These are phyloP conservation scores for Scheffersomyces insectosa DNA, from an alignment of 1,139 yeast genomes.

Conservation along the genomic window DNA sequence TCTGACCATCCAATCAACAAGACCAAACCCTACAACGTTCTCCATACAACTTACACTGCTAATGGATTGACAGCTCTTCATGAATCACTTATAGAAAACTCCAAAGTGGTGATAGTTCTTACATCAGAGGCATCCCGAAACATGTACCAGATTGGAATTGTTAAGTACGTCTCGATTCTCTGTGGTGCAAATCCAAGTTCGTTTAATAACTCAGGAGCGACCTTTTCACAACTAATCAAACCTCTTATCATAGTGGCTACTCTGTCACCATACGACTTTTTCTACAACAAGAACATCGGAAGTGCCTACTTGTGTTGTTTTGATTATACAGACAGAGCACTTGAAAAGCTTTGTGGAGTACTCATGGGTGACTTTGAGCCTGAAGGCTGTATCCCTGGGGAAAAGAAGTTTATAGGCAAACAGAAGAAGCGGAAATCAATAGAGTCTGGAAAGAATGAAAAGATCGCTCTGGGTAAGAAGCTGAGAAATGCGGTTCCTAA, in stretches of 20 bases:
- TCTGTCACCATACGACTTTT: constrained; percentile 64
- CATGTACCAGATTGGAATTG: constrained; percentile 66
- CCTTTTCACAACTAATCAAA: constrained; percentile 34
- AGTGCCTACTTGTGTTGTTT: constrained; percentile 63
- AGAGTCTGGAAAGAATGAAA: constrained; percentile 14
- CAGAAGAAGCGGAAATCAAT: constrained; percentile 16
- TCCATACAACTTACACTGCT: constrained; percentile 66
- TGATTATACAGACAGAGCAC: constrained; percentile 57
- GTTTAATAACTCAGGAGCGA: constrained; percentile 22
- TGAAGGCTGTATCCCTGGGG: constrained; percentile 62
- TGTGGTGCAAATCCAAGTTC: constrained; percentile 52
- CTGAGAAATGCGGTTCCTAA: constrained; percentile 27
- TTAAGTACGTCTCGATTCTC: constrained; percentile 56
- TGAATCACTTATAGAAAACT: constrained; percentile 55
- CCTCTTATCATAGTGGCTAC: constrained; percentile 64
- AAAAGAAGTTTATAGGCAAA: constrained; percentile 35
- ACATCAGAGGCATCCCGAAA: constrained; percentile 66
- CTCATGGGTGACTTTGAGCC: constrained; percentile 57
- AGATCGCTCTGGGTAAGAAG: constrained; percentile 10
- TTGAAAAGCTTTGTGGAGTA: constrained; percentile 51
- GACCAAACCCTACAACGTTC: constrained; percentile 45
- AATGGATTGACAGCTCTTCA: constrained; percentile 62
- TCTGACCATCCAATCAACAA: constrained; percentile 34
- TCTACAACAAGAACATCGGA: constrained; percentile 54
- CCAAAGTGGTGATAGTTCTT: constrained; percentile 57